Evolutionary conservation across 2,329 filamentous ascomycete genomes (phyloP).

Genomic region (Penicillium occitanis): DNA sequence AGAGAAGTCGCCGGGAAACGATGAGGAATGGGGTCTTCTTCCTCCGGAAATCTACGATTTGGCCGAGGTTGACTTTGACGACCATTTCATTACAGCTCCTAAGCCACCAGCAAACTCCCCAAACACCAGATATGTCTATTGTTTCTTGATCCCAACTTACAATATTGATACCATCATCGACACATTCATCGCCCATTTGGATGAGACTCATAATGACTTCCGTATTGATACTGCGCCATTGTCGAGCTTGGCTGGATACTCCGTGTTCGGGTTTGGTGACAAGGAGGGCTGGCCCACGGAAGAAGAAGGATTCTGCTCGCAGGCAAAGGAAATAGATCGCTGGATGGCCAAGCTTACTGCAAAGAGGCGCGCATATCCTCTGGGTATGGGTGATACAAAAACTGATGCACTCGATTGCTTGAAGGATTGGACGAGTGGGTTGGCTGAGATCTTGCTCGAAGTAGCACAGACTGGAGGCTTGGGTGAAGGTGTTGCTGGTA

Average conservation of each 20-base stretch:
- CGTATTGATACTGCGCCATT: constrained; percentile 88
- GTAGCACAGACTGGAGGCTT: constrained; percentile 53
- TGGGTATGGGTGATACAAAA: constrained; percentile 86
- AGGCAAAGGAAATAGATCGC: constrained; percentile 84
- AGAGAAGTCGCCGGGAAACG: constrained; percentile 25
- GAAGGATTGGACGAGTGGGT: constrained; percentile 73
- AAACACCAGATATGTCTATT: constrained; percentile 69
- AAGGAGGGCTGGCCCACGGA: constrained; percentile 89
- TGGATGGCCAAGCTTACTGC: constrained; percentile 97
- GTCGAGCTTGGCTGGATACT: constrained; percentile 75
- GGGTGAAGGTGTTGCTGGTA: constrained; percentile 70
- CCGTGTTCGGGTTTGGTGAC: constrained; percentile 92
- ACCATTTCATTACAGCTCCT: constrained; percentile 80
- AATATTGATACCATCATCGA: constrained; percentile 92
- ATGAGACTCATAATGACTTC: constrained; percentile 95
- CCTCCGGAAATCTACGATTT: constrained; percentile 71
- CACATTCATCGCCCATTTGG: constrained; percentile 79
- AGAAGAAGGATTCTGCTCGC: constrained; percentile 86
- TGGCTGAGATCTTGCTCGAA: constrained; percentile 68
- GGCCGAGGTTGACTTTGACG: constrained; percentile 85
- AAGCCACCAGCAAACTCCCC: constrained; percentile 53
- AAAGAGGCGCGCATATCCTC: constrained; percentile 79
- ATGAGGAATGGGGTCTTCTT: constrained; percentile 41
- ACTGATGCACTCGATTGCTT: constrained; percentile 66
- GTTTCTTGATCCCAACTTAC: constrained; percentile 84